Evolutionary conservation across 495 filamentous ascomycete genomes (phyloP), one percentile per base, ranked within the genome.

Genomic region (Hypoxylon lienhwacheense): DNA sequence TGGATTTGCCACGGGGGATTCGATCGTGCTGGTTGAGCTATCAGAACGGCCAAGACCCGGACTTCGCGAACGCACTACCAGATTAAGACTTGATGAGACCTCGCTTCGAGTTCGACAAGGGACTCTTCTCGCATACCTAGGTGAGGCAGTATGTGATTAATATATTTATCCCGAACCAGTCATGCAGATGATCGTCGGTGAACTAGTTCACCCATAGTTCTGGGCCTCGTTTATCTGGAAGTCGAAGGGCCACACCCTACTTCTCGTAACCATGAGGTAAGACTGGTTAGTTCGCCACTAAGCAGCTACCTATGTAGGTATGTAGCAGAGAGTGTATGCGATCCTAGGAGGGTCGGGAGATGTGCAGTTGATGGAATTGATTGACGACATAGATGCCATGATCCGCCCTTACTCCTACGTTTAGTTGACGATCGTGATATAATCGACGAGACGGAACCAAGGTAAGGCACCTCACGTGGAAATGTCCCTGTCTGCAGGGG

Each of bases 121-220:
- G 15, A 17, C 16, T 34, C 4, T 51, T 34, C 7, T 37, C 32
- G 16, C 36, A 56, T 42, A 61, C 52, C 52, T 61, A 55, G 58
- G 58, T 61, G 43, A 61, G 37, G 20, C 17, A 15, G 28, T 35
- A 46, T 55, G 28, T 26, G 37, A 37, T 51, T 49, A 41, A 43
- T 51, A 45, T 40, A 53, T 20, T 16, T 12, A 22, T 8, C 15
- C 11, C 2, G 34, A 50, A 14, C 19, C 24, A 22, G 34, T 8
- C 12, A 54, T 34, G 14, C 14, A 25, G 12, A 17, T 25, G 19
- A 7, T 11, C 12, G 20, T 43, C 22, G 43, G 15, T 33, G 8
- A 43, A 15, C n/a, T 37, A 6, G 32, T 44, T 5, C 11, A 53
- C 7, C 17, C 40, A n/a, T n/a, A 47, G 15, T 36, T 22, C n/a